Percentiles rank a stretch among this genome's conserved stretches.
These are phyloP conservation scores for Aspergillus caelatus DNA, from an alignment of 2,329 filamentous ascomycete species.

Conservation along the genomic window DNA sequence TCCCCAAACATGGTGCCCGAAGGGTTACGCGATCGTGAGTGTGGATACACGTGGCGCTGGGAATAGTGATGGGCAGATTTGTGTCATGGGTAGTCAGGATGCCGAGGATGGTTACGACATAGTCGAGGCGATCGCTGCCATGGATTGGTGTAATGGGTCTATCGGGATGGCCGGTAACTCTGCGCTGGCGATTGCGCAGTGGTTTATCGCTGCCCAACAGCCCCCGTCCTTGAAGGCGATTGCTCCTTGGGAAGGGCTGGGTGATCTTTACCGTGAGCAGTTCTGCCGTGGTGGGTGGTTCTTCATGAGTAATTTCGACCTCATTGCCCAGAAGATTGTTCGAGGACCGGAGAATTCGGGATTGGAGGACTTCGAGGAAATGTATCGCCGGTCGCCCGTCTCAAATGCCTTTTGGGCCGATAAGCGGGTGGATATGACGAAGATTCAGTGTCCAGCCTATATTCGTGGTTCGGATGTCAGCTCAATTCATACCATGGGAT, in stretches of 20 bases:
- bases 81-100: slow-evolving; percentile 48
- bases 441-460: slow-evolving; percentile 40
- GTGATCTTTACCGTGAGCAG: slow-evolving; percentile 52
- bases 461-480: slow-evolving; percentile 38
- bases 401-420: slow-evolving; percentile 43
- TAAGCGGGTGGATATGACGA: slow-evolving; percentile 40
- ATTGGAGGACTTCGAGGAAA: slow-evolving; percentile 47
- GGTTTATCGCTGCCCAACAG: slow-evolving; percentile 45
- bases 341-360: slow-evolving; percentile 30
- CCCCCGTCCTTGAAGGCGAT: slow-evolving; percentile 49
- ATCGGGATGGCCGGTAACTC: slow-evolving; percentile 51
- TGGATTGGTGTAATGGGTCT: slow-evolving; percentile 50
- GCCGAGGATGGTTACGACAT: slow-evolving; percentile 51
- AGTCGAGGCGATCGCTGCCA: slow-evolving; percentile 45
- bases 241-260: slow-evolving; percentile 51
- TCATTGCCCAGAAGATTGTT: slow-evolving; percentile 44
- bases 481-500: slow-evolving; percentile 40
- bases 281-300: slow-evolving; percentile 47
- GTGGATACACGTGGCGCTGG: slow-evolving; percentile 39
- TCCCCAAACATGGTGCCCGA: slow-evolving; percentile 36
- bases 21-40: slow-evolving; percentile 40
- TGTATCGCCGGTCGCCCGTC: slow-evolving; percentile 41
- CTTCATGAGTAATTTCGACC: slow-evolving; percentile 47
- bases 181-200: slow-evolving; percentile 46
- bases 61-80: slow-evolving; percentile 39